Conservation (phyloP, 2,329 filamentous ascomycete species). For the Gnomoniopsis smithogilvyi region DNA sequence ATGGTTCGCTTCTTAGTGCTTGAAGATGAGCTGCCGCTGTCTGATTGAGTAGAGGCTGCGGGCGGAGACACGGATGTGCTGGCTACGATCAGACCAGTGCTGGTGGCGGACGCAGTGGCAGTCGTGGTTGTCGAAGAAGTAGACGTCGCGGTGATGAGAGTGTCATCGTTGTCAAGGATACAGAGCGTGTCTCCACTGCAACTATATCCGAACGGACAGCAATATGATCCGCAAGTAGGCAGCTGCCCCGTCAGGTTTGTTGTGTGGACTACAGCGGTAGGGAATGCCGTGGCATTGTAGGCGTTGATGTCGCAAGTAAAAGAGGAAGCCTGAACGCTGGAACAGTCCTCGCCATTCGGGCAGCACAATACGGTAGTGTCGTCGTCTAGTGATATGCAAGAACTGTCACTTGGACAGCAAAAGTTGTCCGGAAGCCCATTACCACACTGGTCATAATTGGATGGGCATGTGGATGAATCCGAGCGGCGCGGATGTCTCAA, state of each 20-base stretch:
- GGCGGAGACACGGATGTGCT: neutral
- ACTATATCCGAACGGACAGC: slow-evolving; percentile 17
- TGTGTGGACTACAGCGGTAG: slow-evolving; percentile 9
- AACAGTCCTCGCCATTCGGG: slow-evolving; percentile 8
- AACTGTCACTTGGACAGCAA: slow-evolving; percentile 8
- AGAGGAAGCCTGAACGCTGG: slow-evolving; percentile 12
- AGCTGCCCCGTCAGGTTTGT: slow-evolving; percentile 10
- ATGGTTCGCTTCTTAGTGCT: neutral
- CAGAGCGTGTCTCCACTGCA: slow-evolving; percentile 9
- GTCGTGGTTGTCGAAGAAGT: neutral
- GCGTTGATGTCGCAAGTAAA: slow-evolving; percentile 2
- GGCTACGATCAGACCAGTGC: neutral
- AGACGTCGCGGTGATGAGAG: slow-evolving; percentile 10
- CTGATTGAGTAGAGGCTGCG: neutral
- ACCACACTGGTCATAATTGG: slow-evolving; percentile 14
- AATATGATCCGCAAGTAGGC: slow-evolving; percentile 11
- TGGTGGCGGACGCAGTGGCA: neutral
- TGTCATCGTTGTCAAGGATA: neutral
- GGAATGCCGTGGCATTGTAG: slow-evolving; percentile 14
- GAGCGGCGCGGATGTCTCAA: neutral
- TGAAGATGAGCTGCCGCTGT: slow-evolving; percentile 1
- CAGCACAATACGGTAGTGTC: slow-evolving; percentile 14
- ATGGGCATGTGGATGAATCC: slow-evolving; percentile 10
- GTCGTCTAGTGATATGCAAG: slow-evolving; percentile 11
- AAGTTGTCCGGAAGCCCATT: slow-evolving; percentile 14